Conservation (phyloP, 2,329 filamentous ascomycete genomes). For the Alternaria solani region DNA sequence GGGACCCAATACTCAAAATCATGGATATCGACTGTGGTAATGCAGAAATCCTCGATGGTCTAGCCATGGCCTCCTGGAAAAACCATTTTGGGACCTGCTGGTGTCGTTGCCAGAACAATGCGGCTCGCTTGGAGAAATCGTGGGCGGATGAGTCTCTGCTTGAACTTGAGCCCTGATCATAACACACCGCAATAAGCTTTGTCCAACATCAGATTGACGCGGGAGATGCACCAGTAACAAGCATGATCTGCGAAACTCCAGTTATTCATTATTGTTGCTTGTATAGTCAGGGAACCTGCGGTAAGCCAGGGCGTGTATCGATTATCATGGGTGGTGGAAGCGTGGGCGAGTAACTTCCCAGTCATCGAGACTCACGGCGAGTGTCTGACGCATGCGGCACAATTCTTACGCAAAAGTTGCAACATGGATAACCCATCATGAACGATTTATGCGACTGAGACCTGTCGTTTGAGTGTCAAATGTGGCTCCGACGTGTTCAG, state of each 20-base stretch:
- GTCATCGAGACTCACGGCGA: conserved; percentile 8
- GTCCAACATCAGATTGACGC: not conserved
- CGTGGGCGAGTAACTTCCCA: conserved; percentile 20
- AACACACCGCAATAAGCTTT: conserved; percentile 6
- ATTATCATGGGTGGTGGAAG: conserved; percentile 8
- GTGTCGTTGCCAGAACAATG: not conserved
- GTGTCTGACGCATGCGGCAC: not conserved
- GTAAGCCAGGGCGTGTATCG: conserved; percentile 5
- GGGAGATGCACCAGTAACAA: conserved; percentile 11
- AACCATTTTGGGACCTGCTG: not conserved
- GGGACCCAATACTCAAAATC: not conserved
- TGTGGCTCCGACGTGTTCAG: conserved; percentile 28
- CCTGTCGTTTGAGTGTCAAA: conserved; percentile 11
- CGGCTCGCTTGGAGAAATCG: not conserved
- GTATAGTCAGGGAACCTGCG: conserved; percentile 6
- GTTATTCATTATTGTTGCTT: not conserved
- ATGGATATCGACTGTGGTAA: not conserved
- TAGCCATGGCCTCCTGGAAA: not conserved
- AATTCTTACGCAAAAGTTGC: conserved; percentile 1
- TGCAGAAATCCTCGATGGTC: not conserved
- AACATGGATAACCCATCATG: conserved; percentile 27
- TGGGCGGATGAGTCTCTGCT: conserved; percentile 1
- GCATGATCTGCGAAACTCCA: not conserved
- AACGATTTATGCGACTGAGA: conserved; percentile 3
- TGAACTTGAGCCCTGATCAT: conserved; percentile 12